Percentiles rank a stretch among this genome's conserved stretches.
Conservation (phyloP, 441 rosid species). For the Gossypium gossypioides region DNA sequence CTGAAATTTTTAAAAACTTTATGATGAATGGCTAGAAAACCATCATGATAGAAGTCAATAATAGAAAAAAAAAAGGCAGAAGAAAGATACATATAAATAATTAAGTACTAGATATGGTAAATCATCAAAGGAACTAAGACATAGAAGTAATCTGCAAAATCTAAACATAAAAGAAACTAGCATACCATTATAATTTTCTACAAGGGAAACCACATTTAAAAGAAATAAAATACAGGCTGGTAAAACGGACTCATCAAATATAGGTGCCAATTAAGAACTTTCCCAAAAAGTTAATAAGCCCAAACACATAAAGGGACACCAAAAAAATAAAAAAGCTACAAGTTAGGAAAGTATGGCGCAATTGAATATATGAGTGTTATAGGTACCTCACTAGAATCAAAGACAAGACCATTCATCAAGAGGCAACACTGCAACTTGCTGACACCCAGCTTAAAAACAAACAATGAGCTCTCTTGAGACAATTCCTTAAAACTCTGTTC, state of each 20-base stretch:
- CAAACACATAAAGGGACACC: not conserved
- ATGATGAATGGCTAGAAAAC: conserved; percentile 4
- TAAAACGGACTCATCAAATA: not conserved
- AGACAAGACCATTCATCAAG: conserved; percentile 95
- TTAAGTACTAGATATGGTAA: not conserved
- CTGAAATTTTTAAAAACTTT: not conserved
- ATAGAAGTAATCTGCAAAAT: not conserved
- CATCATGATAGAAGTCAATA: conserved; percentile 10
- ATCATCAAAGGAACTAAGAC: not conserved
- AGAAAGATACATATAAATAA: not conserved
- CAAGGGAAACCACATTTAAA: not conserved
- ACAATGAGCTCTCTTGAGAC: conserved; percentile 71
- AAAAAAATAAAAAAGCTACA: conserved; percentile 1
- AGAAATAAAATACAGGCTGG: not conserved
- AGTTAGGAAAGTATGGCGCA: conserved; percentile 2
- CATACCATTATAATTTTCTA: not conserved
- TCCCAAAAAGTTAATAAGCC: not conserved
- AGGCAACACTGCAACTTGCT: conserved; percentile 58
- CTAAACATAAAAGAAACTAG: conserved; percentile 1
- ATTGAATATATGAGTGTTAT: conserved; percentile 10
- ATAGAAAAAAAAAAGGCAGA: not conserved
- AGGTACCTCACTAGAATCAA: conserved; percentile 79
- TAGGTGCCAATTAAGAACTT: not conserved
- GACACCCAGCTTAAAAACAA: conserved; percentile 85
- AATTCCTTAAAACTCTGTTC: conserved; percentile 50